Base-by-base conservation (phyloP, 2,329 filamentous ascomycete genomes). In the Botryotinia convoluta region DNA sequence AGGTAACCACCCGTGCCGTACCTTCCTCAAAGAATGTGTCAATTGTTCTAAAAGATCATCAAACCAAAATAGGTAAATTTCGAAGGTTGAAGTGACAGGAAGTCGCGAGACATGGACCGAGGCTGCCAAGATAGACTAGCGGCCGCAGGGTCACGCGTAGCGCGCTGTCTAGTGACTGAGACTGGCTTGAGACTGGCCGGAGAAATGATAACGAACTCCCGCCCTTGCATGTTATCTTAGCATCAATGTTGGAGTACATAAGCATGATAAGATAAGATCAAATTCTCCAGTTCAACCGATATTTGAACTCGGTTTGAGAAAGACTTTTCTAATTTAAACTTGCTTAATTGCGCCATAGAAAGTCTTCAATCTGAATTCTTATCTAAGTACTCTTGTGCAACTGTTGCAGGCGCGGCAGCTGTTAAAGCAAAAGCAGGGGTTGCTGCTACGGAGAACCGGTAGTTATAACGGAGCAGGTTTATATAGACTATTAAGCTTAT, bases 101-200 rank as follows among this genome's bases (percentile, higher is more conserved):
- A 35, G 18, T 42, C 35, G 48, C 65, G 65, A 42, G 39, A 57
- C 48, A 37, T 68, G 22, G 48, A 57, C 48, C 65, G 65, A 69
- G 65, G 65, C 12, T 42, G 48, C 51, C n/a, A 57, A 57, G 37
- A 32, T 18, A 32, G 4, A 44, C 48, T 69, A 69, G 65, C 65
- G 65, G 65, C 65, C 65, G 65, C 64, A 20, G 8, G 22, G 16
- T 39, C 26, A 20, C 45, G n/a, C 20, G 14, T 54, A 8, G 26
- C 45, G 64, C 45, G 32, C 48, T 51, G 16, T 54, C 45, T 67
- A 51, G 12, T 54, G n/a, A 39, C 44, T 39, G 26, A 57, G 51
- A 29, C n/a, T 57, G 14, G 51, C 14, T 29, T 3, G 51, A 18
- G 51, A 57, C 26, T 57, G n/a, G 51, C 51, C 51, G 51, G 51